Evolutionary conservation across 1,139 yeast species (phyloP).

Genomic region (Suhomyces wounanorum): DNA sequence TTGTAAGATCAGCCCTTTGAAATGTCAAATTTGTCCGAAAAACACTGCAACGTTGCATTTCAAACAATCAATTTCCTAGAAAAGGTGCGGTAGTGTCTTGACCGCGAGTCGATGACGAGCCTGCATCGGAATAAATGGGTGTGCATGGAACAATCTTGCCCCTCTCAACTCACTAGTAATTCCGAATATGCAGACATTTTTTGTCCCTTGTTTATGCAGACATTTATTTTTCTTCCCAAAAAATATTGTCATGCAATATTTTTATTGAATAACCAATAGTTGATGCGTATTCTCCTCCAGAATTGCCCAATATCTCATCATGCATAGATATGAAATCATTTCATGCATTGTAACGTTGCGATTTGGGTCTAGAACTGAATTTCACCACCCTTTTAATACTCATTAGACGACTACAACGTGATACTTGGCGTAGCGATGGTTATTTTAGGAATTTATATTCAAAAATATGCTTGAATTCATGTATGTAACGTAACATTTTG

Average conservation of each 20-base stretch:
- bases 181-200: conserved; percentile 7
- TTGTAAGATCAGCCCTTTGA: neutral
- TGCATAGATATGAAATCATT: neutral
- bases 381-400: neutral
- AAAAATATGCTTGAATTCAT: neutral
- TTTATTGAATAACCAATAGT: neutral
- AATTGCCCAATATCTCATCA: neutral
- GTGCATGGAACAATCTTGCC: neutral
- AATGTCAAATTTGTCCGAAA: neutral
- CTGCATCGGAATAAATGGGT: neutral
- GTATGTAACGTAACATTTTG: conserved; percentile 1
- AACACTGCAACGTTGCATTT: conserved; percentile 22
- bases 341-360: conserved; percentile 7
- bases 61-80: neutral
- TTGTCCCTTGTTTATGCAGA: neutral
- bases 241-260: neutral
- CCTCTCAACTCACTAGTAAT: neutral
- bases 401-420: neutral
- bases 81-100: neutral
- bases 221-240: neutral
- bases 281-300: neutral
- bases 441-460: neutral
- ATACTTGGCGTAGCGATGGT: neutral
- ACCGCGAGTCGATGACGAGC: neutral
- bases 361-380: neutral